These are phyloP conservation scores for Epichloe amarillans DNA, from an alignment of 2,329 filamentous ascomycete genomes.

Conservation along the genomic window DNA sequence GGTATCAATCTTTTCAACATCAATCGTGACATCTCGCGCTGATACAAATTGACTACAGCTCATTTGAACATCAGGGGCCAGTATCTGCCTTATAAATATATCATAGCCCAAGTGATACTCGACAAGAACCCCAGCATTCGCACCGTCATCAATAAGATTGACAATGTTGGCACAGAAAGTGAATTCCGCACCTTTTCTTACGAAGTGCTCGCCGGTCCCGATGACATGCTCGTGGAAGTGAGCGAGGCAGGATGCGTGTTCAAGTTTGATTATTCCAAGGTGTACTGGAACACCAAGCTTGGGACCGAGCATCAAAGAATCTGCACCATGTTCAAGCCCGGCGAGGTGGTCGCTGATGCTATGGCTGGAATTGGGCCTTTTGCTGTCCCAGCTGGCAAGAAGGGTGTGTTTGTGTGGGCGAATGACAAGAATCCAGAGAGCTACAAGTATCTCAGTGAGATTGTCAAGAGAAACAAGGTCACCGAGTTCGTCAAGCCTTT, in stretches of 20 bases:
- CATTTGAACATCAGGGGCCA: constrained; percentile 80
- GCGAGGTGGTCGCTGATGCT: constrained; percentile 86
- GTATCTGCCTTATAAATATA: constrained; percentile 71
- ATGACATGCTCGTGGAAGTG: constrained; percentile 73
- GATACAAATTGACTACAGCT: constrained; percentile 30
- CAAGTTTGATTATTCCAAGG: constrained; percentile 84
- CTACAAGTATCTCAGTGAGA: constrained; percentile 56
- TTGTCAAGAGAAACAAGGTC: constrained; percentile 66
- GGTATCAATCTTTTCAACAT: constrained; percentile 14
- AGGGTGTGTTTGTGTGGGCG: constrained; percentile 83
- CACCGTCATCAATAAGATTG: constrained; percentile 93
- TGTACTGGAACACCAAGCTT: constrained; percentile 95
- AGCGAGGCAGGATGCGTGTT: constrained; percentile 78
- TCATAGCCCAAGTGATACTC: constrained; percentile 73
- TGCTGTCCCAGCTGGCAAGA: constrained; percentile 80
- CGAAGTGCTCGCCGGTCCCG: constrained; percentile 71
- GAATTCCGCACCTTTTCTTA: constrained; percentile 88
- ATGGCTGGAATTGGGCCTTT: constrained; percentile 98
- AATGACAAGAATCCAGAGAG: constrained; percentile 96
- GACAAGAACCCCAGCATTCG: constrained; percentile 76
- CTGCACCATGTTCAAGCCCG: constrained; percentile 60
- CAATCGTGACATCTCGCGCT: background rate
- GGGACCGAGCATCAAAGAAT: constrained; percentile 80
- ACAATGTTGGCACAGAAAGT: constrained; percentile 73
- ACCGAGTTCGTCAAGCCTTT: constrained; percentile 60